Percentiles rank a stretch among this genome's conserved stretches.
These are phyloP conservation scores for Pisolithus orientalis DNA, from an alignment of 768 basidiomycete genomes.

Conservation along the genomic window DNA sequence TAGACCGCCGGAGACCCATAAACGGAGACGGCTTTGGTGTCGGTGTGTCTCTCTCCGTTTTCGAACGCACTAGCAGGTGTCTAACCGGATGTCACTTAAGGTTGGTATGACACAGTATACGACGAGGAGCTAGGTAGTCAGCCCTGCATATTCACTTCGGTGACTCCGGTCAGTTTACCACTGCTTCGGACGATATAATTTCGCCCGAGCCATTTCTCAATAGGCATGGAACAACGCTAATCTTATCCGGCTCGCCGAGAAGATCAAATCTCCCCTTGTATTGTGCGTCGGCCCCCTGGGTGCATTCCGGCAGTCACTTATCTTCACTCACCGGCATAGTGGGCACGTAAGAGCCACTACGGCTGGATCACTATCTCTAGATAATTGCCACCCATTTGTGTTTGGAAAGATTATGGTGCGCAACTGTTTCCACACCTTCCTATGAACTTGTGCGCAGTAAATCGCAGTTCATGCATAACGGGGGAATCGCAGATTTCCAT, in stretches of 20 bases:
- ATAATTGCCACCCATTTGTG: slow-evolving; percentile 94
- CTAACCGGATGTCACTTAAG: slow-evolving; percentile 30
- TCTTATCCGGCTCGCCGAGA: slow-evolving; percentile 88
- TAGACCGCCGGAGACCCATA: slow-evolving; percentile 79
- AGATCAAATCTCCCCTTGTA: slow-evolving; percentile 92
- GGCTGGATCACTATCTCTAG: slow-evolving; percentile 82
- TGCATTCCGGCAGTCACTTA: background rate
- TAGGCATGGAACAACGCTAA: slow-evolving; percentile 98
- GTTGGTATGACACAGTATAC: slow-evolving; percentile 89
- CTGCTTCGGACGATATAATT: background rate
- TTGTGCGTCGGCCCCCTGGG: slow-evolving; percentile 53
- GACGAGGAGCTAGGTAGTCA: slow-evolving; percentile 80
- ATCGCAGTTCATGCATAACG: slow-evolving; percentile 92
- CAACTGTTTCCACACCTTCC: background rate
- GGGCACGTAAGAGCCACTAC: slow-evolving; percentile 94
- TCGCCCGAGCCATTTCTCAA: slow-evolving; percentile 7
- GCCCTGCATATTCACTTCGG: slow-evolving; percentile 94
- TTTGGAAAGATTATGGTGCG: slow-evolving; percentile 88
- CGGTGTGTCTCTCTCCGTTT: slow-evolving; percentile 40
- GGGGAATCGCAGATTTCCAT: slow-evolving; percentile 81
- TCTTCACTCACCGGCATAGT: slow-evolving; percentile 29
- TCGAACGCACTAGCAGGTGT: background rate
- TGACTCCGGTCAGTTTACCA: slow-evolving; percentile 62
- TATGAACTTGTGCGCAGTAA: background rate
- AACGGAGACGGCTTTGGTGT: slow-evolving; percentile 97